Conservation (phyloP, 2,329 filamentous ascomycete genomes). For the Pseudocercospora ulei region DNA sequence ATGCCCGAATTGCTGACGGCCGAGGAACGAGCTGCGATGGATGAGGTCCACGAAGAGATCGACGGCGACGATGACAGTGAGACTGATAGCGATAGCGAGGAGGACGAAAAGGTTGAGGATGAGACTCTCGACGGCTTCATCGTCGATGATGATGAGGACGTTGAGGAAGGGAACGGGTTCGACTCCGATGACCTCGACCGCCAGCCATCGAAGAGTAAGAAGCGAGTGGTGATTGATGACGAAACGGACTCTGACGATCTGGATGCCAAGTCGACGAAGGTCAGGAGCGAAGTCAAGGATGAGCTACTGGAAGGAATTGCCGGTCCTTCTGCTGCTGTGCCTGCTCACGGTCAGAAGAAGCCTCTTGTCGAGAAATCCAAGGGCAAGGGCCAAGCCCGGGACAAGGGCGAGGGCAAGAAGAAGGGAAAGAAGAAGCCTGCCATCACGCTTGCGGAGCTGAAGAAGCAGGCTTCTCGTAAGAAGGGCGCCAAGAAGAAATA, state of each 20-base stretch:
- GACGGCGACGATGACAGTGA: slow-evolving; percentile 38
- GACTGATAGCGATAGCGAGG: slow-evolving; percentile 40
- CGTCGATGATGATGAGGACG: slow-evolving; percentile 40
- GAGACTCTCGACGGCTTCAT: slow-evolving; percentile 46
- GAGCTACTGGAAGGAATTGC: slow-evolving; percentile 1
- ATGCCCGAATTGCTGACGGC: slow-evolving; percentile 47
- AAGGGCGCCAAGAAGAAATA: slow-evolving; percentile 58
- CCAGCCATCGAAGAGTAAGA: slow-evolving; percentile 11
- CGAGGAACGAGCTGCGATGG: slow-evolving; percentile 28
- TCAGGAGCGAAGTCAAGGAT: background rate
- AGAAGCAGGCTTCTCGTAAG: slow-evolving; percentile 56
- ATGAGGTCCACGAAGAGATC: slow-evolving; percentile 31
- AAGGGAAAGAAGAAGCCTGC: slow-evolving; percentile 36
- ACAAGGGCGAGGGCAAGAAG: slow-evolving; percentile 28
- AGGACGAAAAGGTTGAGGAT: slow-evolving; percentile 32
- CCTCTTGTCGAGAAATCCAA: slow-evolving; percentile 11
- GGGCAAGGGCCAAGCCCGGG: slow-evolving; percentile 13
- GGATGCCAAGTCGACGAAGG: slow-evolving; percentile 1
- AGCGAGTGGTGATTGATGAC: slow-evolving; percentile 7
- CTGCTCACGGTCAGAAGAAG: slow-evolving; percentile 4
- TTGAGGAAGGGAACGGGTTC: slow-evolving; percentile 26
- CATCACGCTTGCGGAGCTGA: slow-evolving; percentile 54
- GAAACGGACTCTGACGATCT: slow-evolving; percentile 10
- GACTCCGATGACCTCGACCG: slow-evolving; percentile 20
- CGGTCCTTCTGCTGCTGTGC: slow-evolving; percentile 2